Percentiles rank a stretch among this genome's conserved stretches.
Evolutionary conservation across 1,284 basidiomycete species (phyloP).

Genomic region (Trametes versicolor): DNA sequence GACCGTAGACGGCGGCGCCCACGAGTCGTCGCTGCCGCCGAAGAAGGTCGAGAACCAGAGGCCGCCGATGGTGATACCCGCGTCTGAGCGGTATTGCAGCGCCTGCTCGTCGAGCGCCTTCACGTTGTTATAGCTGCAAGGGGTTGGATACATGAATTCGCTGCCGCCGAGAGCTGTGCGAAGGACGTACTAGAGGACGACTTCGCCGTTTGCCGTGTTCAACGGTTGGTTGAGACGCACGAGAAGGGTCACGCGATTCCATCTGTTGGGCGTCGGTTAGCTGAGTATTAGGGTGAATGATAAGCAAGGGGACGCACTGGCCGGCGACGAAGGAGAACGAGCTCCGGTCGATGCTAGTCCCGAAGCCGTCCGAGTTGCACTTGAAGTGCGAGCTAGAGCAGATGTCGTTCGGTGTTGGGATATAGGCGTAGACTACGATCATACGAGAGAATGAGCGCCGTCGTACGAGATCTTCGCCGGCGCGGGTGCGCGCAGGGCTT

Average conservation of each 20-base stretch:
- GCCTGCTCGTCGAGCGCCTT: constrained; percentile 39
- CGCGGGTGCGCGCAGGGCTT: background rate
- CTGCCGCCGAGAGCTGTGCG: background rate
- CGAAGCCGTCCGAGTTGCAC: constrained; percentile 54
- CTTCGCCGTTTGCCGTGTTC: constrained; percentile 42
- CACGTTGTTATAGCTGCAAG: constrained; percentile 45
- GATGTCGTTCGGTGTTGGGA: constrained; percentile 39
- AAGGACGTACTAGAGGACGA: constrained; percentile 42
- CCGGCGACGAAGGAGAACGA: constrained; percentile 54
- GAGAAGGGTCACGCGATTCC: constrained; percentile 43
- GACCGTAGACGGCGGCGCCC: constrained; percentile 68
- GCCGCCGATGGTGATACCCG: constrained; percentile 56
- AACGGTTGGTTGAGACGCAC: constrained; percentile 42
- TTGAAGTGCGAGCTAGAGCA: constrained; percentile 39
- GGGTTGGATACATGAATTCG: background rate
- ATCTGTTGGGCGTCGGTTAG: constrained; percentile 30
- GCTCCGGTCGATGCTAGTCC: constrained; percentile 53
- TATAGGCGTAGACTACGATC: constrained; percentile 48
- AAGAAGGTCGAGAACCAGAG: constrained; percentile 70
- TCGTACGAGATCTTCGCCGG: background rate
- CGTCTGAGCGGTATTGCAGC: constrained; percentile 39
- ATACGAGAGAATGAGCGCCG: background rate
- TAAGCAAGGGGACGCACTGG: constrained; percentile 52
- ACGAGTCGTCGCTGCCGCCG: constrained; percentile 71
- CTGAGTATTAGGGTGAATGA: background rate